Evolutionary conservation across 1,139 yeast genomes (phyloP).

Genomic region (Sugiyamaella novakii): DNA sequence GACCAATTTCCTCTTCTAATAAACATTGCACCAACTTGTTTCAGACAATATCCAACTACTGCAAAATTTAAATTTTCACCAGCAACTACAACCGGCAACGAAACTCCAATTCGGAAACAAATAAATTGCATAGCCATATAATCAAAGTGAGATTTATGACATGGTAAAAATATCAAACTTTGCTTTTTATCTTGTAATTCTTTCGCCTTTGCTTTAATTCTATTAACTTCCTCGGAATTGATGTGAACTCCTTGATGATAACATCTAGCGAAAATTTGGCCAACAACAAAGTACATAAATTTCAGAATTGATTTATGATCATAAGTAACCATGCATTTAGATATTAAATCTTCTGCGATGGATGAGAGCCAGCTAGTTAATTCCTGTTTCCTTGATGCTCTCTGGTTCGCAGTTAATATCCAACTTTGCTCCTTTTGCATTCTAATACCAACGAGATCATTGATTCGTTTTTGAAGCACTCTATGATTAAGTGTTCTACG

Average conservation of each 20-base stretch:
- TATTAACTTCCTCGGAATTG: constrained; percentile 40
- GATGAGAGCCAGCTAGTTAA: constrained; percentile 38
- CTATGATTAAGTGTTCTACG: constrained; percentile 39
- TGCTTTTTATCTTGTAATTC: constrained; percentile 43
- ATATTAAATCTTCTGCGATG: constrained; percentile 40
- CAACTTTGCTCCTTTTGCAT: constrained; percentile 37
- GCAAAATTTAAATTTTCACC: constrained; percentile 71
- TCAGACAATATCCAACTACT: constrained; percentile 51
- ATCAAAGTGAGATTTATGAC: constrained; percentile 69
- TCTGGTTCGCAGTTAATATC: constrained; percentile 29
- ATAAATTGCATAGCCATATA: constrained; percentile 63
- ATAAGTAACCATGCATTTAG: constrained; percentile 42
- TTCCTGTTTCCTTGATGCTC: constrained; percentile 34
- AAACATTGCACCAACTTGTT: constrained; percentile 48
- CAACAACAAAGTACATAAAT: constrained; percentile 43
- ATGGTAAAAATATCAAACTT: constrained; percentile 46
- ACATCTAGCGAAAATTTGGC: constrained; percentile 45
- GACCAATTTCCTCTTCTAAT: constrained; percentile 47
- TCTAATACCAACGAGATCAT: constrained; percentile 39
- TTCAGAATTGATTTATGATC: constrained; percentile 40
- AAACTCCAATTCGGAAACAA: constrained; percentile 57
- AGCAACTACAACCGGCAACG: constrained; percentile 64
- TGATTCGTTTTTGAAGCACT: constrained; percentile 37
- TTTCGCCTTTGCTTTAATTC: constrained; percentile 41
- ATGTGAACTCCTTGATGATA: constrained; percentile 50